Evolutionary conservation across 2,329 filamentous ascomycete species (phyloP).

Genomic region (Nemania sp.): DNA sequence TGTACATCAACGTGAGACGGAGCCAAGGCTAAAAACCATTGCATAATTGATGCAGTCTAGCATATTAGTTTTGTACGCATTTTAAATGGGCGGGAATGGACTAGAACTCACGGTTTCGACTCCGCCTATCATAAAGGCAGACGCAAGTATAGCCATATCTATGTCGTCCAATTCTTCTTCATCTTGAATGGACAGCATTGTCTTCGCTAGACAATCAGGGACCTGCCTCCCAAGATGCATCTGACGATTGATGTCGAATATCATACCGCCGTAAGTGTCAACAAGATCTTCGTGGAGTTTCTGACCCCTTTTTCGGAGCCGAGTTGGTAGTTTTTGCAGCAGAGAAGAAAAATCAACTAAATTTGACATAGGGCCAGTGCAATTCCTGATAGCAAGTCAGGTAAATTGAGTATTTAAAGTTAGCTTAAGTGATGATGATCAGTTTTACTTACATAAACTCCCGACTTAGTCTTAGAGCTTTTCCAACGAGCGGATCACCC

Average conservation of each 20-base stretch:
- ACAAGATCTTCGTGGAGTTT: conserved; percentile 14
- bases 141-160: conserved; percentile 18
- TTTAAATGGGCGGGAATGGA: neutral
- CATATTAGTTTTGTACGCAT: neutral
- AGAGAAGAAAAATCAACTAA: conserved; percentile 20
- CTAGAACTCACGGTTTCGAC: conserved; percentile 30
- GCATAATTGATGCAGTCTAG: conserved; percentile 10
- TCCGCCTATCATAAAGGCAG: conserved; percentile 24
- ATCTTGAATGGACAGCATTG: conserved; percentile 5
- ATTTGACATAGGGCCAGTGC: conserved; percentile 21
- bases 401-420: neutral
- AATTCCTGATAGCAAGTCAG: conserved; percentile 7
- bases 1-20: conserved; percentile 9
- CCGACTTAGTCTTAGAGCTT: conserved; percentile 13
- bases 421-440: no score
- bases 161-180: conserved; percentile 17
- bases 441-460: conserved; percentile 20
- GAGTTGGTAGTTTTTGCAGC: conserved; percentile 7
- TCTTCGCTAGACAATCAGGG: conserved; percentile 13
- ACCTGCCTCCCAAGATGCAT: conserved; percentile 7
- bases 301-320: conserved; percentile 1
- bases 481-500: conserved; percentile 5
- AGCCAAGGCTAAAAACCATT: conserved; percentile 15
- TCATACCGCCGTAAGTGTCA: conserved; percentile 20
- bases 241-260: conserved; percentile 10